phyloP scores from a whole-genome alignment of 306 rosid species.

The Pyrus communis region DNA sequence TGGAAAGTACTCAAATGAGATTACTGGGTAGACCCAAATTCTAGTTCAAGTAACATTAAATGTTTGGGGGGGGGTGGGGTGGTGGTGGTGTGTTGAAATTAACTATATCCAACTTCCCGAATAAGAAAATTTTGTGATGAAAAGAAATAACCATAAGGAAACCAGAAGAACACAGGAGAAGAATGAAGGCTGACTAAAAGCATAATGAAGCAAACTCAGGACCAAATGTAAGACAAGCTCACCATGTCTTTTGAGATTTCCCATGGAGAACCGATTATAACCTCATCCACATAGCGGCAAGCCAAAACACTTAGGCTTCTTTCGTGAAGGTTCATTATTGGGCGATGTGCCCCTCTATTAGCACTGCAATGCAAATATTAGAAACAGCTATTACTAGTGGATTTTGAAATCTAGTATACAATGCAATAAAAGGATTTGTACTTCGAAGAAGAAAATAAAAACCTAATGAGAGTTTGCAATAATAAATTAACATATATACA shows the following conservation, averaged over 20 bases:
- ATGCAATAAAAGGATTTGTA: neutral
- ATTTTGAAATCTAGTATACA: neutral
- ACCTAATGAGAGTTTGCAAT: neutral
- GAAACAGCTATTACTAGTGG: neutral
- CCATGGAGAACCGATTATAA: constrained; percentile 97
- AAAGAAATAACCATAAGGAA: neutral
- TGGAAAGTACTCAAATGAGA: neutral
- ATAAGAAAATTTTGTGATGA: neutral
- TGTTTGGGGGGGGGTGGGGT: neutral
- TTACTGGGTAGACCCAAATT: neutral
- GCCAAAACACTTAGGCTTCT: constrained; percentile 96
- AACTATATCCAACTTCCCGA: neutral
- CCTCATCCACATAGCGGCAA: constrained; percentile 96
- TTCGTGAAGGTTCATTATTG: constrained; percentile 96
- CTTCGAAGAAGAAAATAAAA: neutral
- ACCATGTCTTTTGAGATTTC: constrained; percentile 87
- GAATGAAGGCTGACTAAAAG: neutral
- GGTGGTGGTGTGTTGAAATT: too few relatives aligned
- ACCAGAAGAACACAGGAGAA: constrained; percentile 6
- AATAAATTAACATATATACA: neutral
- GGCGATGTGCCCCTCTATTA: constrained; percentile 88
- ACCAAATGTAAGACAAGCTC: constrained; percentile 21
- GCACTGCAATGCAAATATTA: constrained; percentile 40
- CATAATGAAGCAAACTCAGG: neutral
- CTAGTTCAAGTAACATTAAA: neutral